A percentile compares a stretch with the other conserved stretches of the same genome.
These are phyloP conservation scores for Periconia sp. DNA, from an alignment of 2,329 filamentous ascomycete genomes.

Conservation along the genomic window DNA sequence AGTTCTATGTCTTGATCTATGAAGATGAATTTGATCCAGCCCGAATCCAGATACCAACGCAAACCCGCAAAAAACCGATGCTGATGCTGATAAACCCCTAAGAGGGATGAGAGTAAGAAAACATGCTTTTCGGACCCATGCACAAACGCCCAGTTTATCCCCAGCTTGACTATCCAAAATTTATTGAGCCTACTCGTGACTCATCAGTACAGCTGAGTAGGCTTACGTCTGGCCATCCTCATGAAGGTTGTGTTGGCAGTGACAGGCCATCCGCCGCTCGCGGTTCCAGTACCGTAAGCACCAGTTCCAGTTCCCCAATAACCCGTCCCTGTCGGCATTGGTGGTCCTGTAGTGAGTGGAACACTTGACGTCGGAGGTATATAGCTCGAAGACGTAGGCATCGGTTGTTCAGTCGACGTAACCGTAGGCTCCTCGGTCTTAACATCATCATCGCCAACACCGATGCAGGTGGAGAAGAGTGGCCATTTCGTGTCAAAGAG, in stretches of 20 bases:
- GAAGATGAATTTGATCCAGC: too few species aligned
- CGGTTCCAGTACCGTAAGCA: slow-evolving; percentile 15
- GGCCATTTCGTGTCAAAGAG: slow-evolving; percentile 26
- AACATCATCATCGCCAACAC: slow-evolving; percentile 22
- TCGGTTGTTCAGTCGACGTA: slow-evolving; percentile 7
- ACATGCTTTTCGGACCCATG: too few species aligned
- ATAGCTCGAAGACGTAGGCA: background rate
- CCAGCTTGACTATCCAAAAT: too few species aligned
- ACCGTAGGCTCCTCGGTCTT: slow-evolving; percentile 5
- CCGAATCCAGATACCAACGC: too few species aligned
- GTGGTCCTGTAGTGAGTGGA: slow-evolving; percentile 12
- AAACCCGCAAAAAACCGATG: too few species aligned
- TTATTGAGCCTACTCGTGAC: too few species aligned
- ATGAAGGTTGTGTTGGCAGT: slow-evolving; percentile 21
- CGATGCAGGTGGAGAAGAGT: slow-evolving; percentile 25
- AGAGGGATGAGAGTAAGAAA: too few species aligned
- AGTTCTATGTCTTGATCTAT: too few species aligned
- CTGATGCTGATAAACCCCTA: too few species aligned
- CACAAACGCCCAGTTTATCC: too few species aligned
- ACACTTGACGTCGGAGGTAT: slow-evolving; percentile 3
- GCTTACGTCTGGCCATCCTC: slow-evolving; percentile 16
- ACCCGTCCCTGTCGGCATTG: slow-evolving; percentile 14
- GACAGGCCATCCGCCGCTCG: slow-evolving; percentile 13
- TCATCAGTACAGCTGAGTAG: too few species aligned
- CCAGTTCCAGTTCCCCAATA: too few species aligned